Evolutionary conservation across 1,284 basidiomycete genomes (phyloP), one percentile per base, ranked within the genome.

Genomic region (Peniophora sp.): DNA sequence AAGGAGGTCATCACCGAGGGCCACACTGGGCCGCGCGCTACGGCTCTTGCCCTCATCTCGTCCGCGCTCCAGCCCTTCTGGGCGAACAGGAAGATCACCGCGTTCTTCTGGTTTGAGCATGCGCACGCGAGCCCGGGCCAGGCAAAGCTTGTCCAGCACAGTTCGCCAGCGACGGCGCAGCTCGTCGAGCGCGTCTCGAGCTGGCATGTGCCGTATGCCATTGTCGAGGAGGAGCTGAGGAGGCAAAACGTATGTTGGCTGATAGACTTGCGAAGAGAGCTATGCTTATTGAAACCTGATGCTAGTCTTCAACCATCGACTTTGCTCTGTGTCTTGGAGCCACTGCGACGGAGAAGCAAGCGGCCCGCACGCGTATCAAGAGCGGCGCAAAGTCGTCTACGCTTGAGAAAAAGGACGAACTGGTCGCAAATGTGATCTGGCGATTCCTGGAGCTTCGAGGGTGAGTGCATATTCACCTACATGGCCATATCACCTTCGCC

Each of bases 401-500:
- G 11, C 75, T 99, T 34, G 96, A 98, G 56, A 97, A 97, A 72
- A 99, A 99, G 71, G 96, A 99, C 63, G 97, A 99, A 67, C 78
- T 97, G 0, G 96, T 99, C 1, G 96, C 95, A 8, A 99, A 99
- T 65, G 92, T 95, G 27, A 89, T 99, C 56, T 98, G 95, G 95
- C 82, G 96, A 45, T 97, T 99, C 79, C 78, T 99, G 52, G 96
- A 98, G 67, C 72, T 99, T 51, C 78, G 96, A 68, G 93, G 93
- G 88, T 94, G 70, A 66, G 71, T 67, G 66, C 64, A 52, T 52
- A 27, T 49, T n/a, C 43, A 49, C 22, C 48, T 47, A 47, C 23
- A 44, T 52, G 53, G 51, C 51, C 52, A 25, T 41, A 22, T 41
- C 20, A 12, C 27, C 27, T 12, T 32, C 27, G 27, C 27, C 27